phyloP scores from a whole-genome alignment of 768 basidiomycete genomes.

The Chalciporus piperatus region DNA sequence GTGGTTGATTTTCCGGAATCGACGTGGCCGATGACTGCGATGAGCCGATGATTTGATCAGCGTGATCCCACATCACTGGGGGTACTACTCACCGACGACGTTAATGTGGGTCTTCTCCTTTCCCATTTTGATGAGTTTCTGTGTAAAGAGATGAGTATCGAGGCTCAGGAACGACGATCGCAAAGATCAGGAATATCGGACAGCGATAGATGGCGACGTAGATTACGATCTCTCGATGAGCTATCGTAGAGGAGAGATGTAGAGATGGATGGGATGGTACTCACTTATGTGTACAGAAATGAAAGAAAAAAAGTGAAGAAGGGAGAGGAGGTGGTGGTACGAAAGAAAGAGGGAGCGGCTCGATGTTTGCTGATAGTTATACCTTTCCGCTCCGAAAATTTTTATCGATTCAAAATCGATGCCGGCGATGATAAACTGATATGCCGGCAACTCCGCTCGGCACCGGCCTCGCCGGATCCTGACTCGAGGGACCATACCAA shows the following conservation, averaged over 20 bases:
- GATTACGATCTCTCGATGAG: constrained; percentile 13
- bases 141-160: constrained; percentile 14
- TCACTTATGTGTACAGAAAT: constrained; percentile 44
- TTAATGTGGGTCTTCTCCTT: constrained; percentile 96
- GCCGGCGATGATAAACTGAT: constrained; percentile 47
- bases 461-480: constrained; percentile 17
- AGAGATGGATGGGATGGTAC: constrained; percentile 20
- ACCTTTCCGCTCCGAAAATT: constrained; percentile 51
- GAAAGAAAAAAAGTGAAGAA: constrained; percentile 29
- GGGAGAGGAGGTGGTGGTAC: constrained; percentile 36
- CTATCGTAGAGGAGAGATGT: constrained; percentile 15
- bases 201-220: constrained; percentile 1
- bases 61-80: constrained; percentile 7
- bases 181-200: constrained; percentile 21
- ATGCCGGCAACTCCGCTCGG: constrained; percentile 43
- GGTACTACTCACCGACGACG: constrained; percentile 78
- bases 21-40: constrained; percentile 94
- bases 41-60: constrained; percentile 33
- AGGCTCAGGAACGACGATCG: constrained; percentile 15
- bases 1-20: constrained; percentile 99
- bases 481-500: constrained; percentile 8
- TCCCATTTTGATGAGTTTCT: constrained; percentile 80
- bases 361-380: constrained; percentile 59
- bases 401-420: constrained; percentile 65
- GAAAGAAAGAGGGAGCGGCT: constrained; percentile 33